A percentile compares a stretch with the other conserved stretches of the same genome.
phyloP scores from a whole-genome alignment of 495 filamentous ascomycete species.

The Venustampulla echinocandica region DNA sequence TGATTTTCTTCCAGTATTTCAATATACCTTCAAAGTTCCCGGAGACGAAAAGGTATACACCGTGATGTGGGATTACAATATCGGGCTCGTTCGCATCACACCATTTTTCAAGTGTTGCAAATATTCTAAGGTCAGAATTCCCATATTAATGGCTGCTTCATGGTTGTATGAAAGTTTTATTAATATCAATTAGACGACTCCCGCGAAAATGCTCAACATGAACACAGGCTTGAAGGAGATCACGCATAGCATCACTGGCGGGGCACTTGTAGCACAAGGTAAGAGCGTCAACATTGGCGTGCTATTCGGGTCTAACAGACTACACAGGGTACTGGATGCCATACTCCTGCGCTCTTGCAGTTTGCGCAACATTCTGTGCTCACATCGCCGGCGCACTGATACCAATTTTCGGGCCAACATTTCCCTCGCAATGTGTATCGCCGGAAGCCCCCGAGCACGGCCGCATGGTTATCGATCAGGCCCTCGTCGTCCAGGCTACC shows the following conservation, averaged over 20 bases:
- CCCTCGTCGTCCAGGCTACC: constrained; percentile 39
- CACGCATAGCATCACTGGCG: constrained; percentile 90
- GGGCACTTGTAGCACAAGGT: constrained; percentile 86
- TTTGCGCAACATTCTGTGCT: constrained; percentile 83
- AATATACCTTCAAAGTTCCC: constrained; percentile 77
- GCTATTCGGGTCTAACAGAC: constrained; percentile 3
- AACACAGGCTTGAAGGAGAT: constrained; percentile 81
- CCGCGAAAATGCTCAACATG: constrained; percentile 65
- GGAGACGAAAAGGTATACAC: constrained; percentile 57
- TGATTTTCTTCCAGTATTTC: constrained; percentile 57
- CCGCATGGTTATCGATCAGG: constrained; percentile 58
- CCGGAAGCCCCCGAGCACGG: constrained; percentile 47
- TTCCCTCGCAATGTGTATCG: constrained; percentile 61
- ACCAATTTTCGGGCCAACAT: constrained; percentile 77
- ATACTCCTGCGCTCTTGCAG: constrained; percentile 68
- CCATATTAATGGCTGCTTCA: background rate
- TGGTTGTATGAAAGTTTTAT: background rate
- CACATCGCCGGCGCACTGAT: constrained; percentile 75
- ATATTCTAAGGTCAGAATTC: constrained; percentile 64
- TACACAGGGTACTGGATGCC: constrained; percentile 91
- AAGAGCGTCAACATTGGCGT: constrained; percentile 5
- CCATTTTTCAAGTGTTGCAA: constrained; percentile 87
- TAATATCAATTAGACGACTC: constrained; percentile 56
- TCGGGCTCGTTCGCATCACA: constrained; percentile 90
- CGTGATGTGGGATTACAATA: constrained; percentile 95